Conservation (phyloP, 129 eudicot genomes). For the Tagetes patula region DNA sequence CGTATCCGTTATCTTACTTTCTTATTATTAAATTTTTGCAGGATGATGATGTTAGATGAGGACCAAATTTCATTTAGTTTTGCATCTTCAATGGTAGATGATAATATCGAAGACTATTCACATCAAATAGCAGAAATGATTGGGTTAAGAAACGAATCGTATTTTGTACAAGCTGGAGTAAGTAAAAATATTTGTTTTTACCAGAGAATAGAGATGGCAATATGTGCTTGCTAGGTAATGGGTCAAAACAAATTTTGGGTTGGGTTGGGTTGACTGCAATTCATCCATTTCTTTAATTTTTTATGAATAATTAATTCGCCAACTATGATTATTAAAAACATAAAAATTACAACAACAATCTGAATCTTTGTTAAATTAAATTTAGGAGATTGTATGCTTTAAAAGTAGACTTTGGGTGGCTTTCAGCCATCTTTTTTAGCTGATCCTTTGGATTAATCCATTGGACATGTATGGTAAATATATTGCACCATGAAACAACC, state of each 20-base stretch:
- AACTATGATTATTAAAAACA: neutral
- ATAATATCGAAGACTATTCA: constrained; percentile 81
- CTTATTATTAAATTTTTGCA: constrained; percentile 16
- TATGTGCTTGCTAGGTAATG: neutral
- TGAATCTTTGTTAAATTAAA: neutral
- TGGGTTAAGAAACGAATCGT: constrained; percentile 85
- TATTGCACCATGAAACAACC: neutral
- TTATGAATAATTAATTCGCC: neutral
- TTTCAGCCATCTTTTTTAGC: neutral
- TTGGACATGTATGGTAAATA: neutral
- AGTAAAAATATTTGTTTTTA: constrained; percentile 27
- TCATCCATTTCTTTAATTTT: neutral
- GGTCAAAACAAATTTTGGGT: neutral
- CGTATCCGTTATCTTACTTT: constrained; percentile 12
- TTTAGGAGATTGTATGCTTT: neutral
- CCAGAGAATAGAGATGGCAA: neutral
- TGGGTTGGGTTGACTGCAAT: neutral
- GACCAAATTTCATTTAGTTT: constrained; percentile 94
- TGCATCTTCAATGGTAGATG: constrained; percentile 76
- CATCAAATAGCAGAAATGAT: constrained; percentile 99
- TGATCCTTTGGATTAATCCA: neutral
- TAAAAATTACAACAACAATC: neutral
- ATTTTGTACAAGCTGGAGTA: constrained; percentile 92
- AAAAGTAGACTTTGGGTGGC: neutral
- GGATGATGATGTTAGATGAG: constrained; percentile 99